Evolutionary conservation across 2,329 filamentous ascomycete species (phyloP), one percentile per base, ranked within the genome.

Genomic region (Ascochyta rabiei): DNA sequence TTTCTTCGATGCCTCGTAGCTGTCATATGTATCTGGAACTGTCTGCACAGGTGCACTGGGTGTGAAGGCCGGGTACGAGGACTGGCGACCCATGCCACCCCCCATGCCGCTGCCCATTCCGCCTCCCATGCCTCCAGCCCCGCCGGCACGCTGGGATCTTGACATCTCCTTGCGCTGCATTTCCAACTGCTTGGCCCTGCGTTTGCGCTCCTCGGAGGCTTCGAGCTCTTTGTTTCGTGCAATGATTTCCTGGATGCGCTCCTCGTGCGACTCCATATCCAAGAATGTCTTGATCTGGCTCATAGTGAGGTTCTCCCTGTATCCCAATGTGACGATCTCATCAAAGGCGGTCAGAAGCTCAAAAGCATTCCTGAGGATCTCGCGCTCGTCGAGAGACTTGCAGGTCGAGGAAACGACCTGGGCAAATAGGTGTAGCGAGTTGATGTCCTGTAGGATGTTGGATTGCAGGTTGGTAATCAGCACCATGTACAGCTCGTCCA

Each of bases 401-500:
- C 95, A 99, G 72, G 96, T 93, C 78, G 90, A 96, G 56, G 90
- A 91, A 50, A 97, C 95, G 15, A 99, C 93, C 80, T 99, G 95
- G 56, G 93, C 93, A 75, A 99, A 99, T 18, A 99, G 85, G 77
- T 99, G 96, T 57, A 99, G 85, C 56, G 95, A 96, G 79, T 98
- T 95, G 77, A 99, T 99, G 78, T 99, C 95, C 80, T 99, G 95
- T 46, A 99, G 85, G 67, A 99, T 99, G 80, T 99, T 99, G 77
- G 93, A 98, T 82, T 98, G 95, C 70, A 92, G 90, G 83, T 99
- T 99, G 77, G 96, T 99, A 79, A 99, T 98, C 72, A 99, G 87
- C 64, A 99, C 93, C 86, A 99, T 98, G 85, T 99, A 99, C 62
- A 99, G 88, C 82, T 99, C 96, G 80, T 99, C 96, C 62, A 99